These are phyloP conservation scores for Leccinum broughii DNA, from an alignment of 768 basidiomycete genomes.

Conservation along the genomic window DNA sequence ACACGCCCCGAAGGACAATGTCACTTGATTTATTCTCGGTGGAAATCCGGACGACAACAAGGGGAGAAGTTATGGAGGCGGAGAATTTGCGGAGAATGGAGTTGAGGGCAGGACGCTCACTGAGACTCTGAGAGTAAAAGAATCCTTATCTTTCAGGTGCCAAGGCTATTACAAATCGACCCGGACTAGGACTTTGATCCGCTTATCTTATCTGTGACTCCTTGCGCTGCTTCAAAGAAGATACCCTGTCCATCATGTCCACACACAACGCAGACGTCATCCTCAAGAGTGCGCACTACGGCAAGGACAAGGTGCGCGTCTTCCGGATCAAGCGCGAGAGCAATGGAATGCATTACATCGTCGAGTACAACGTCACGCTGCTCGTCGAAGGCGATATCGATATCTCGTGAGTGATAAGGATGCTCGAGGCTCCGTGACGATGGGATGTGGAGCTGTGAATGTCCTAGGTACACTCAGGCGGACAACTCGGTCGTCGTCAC, in stretches of 20 bases:
- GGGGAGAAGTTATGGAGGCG: not conserved
- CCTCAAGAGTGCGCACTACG: slow-evolving; percentile 65
- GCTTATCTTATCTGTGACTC: not conserved
- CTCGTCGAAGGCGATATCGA: slow-evolving; percentile 84
- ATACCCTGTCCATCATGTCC: slow-evolving; percentile 28
- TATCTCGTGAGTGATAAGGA: slow-evolving; percentile 50
- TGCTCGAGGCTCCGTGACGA: not conserved
- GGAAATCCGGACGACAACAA: not conserved
- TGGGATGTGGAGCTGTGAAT: not conserved
- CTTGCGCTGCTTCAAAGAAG: not conserved
- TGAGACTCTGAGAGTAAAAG: too few species aligned
- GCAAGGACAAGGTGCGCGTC: slow-evolving; percentile 88
- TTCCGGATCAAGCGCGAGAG: slow-evolving; percentile 78
- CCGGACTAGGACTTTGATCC: too few species aligned
- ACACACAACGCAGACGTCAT: slow-evolving; percentile 13
- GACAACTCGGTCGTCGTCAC: slow-evolving; percentile 89
- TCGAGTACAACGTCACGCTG: slow-evolving; percentile 81
- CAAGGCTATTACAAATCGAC: not conserved
- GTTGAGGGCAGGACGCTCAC: not conserved
- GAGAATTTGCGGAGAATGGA: not conserved
- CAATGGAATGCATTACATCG: slow-evolving; percentile 61
- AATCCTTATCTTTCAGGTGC: too few species aligned
- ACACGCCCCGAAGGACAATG: not conserved
- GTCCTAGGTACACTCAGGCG: slow-evolving; percentile 74
- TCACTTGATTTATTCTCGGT: not conserved